Base-by-base conservation (phyloP, 805 yeast genomes). In the Isabelozyma pseudorhagii region DNA sequence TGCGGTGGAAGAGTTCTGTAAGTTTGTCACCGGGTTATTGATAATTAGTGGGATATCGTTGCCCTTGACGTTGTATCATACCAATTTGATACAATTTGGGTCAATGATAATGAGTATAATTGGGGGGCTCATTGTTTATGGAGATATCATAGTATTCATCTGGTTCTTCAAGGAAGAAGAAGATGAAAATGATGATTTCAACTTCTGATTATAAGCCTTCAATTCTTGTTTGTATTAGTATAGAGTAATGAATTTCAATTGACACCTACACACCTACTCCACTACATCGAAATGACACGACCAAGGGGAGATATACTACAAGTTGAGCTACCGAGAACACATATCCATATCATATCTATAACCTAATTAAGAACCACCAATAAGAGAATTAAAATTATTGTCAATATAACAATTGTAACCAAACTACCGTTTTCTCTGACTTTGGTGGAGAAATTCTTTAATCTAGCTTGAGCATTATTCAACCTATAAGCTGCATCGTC, bases 111-210 rank as follows among this genome's bases (percentile, higher is more conserved):
- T 74, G 78, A 73, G 78, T 64, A 68, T 71, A 13, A 50, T 63
- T 38, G 79, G 79, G 13, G 79, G 79, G 29, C 59, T 72, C 46
- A 71, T 73, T 17, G 78, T 74, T n/a, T 74, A 74, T 56, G 62
- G 64, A 21, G 78, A 72, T 51, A 74, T 74, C 39, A 67, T 72
- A 38, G 67, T 72, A 41, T 74, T 74, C 55, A 71, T 72, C 36
- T 74, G 78, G 79, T 74, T 74, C 53, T 74, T 74, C 63, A 69
- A 74, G 50, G 76, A 72, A 46, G 67, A 62, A 40, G 78, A 74
- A 48, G 79, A 74, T 42, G 76, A 72, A 38, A 71, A 69, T 51
- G 77, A 74, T 50, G 79, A 74, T 52, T 74, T 74, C 52, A 73
- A 74, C 50, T 74, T 74, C 47, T 74, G 61, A 49, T 36, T 18